Base-by-base conservation (phyloP, 495 filamentous ascomycete species). In the Annulohypoxylon stygium region DNA sequence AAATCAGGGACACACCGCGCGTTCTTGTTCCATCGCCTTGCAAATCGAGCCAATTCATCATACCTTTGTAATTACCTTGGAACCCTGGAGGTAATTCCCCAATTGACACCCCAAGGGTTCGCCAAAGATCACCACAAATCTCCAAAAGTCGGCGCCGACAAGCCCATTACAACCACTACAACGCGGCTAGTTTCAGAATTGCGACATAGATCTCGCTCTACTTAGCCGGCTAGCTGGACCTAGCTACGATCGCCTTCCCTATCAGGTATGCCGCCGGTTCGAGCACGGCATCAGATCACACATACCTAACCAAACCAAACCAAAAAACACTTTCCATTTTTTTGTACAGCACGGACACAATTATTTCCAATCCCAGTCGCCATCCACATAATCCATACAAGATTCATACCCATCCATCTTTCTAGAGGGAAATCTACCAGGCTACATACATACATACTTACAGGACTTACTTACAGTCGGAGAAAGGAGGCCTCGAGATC, bases 151-250 rank as follows among this genome's bases (percentile, higher is more conserved):
- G 57, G 71, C 63, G 55, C 43, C 58, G 50, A 69, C 67, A 33
- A 70, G 43, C 23, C 37, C 58, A 54, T 70, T 54, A 37, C 57
- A 30, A 30, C 30, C 30, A 30, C 30, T 30, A 30, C 30, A 70
- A 59, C 57, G 67, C 67, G 67, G 67, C 71, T 74, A 71, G 72
- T 75, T 71, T 75, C 69, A 75, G 73, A 69, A 75, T 75, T 75
- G 73, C 73, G 73, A 69, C 68, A 75, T 75, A 68, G 73, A 72
- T 75, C 73, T 71, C 62, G 67, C 59, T 75, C 58, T 53, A 67
- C 66, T 65, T 70, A 69, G 61, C 66, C 71, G 67, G 59, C 67
- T 75, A 75, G 72, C 72, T 70, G n/a, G 67, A 66, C 69, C 73
- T 68, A 67, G 69, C 25, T 66, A 63, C 69, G 69, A 72, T 72